Evolutionary conservation across 257 asterid genomes (phyloP), one percentile per base, ranked within the genome.

Genomic region (Anisodus tanguticus): DNA sequence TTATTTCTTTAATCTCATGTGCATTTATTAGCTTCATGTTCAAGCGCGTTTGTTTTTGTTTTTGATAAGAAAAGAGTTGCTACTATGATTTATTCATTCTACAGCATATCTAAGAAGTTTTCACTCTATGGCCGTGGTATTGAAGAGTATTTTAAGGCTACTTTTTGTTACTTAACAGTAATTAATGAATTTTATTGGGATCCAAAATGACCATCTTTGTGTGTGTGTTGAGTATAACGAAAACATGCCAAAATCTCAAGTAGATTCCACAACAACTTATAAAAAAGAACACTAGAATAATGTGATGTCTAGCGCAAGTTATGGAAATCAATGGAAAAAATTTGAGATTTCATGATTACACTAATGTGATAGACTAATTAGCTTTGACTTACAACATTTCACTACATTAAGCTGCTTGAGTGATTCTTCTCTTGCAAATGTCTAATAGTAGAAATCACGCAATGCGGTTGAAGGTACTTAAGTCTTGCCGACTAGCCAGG

Each of bases 11-110:
- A 47, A 49, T 47, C 81, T 10, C 19, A 22, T 2, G 8, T 74
- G 62, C 62, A 74, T 49, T 74, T 47, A 49, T 74, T 62, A 74
- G 62, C 81, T 74, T 74, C 60, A 74, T 19, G 62, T 37, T 74
- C 57, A 49, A 49, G 54, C n/a, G 81, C 47, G 37, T 45, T 47
- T 8, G 16, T n/a, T 71, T 69, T 71, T n/a, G 17, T 45, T 19
- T 45, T 45, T 72, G n/a, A 72, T 45, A 45, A 45, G 35, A 60
- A 60, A 4, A 70, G 31, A 74, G 62, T 49, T 74, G 13, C 45
- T 74, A 19, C 62, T 22, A 74, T 74, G 81, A 49, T 26, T 49
- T 47, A 35, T 22, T 74, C 60, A 49, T 74, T 74, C 81, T 49
- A 74, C 22, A 49, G 43, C 26, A 22, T 43, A 11, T 49, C 81